These are phyloP conservation scores for Colletotrichum chrysophilum DNA, from an alignment of 2,329 filamentous ascomycete genomes.

Conservation along the genomic window DNA sequence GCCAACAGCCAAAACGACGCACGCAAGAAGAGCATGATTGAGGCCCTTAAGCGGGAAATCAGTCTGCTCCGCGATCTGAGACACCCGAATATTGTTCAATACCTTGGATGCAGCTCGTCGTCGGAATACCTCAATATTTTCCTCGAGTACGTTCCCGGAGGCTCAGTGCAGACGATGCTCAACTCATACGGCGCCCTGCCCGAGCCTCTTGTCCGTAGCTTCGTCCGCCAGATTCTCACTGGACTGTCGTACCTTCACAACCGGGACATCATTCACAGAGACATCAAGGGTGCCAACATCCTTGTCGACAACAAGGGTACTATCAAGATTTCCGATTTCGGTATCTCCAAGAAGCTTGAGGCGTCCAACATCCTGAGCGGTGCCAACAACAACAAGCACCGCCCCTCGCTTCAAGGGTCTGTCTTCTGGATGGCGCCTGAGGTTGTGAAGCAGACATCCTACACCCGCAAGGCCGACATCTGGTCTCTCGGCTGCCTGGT, in stretches of 20 bases:
- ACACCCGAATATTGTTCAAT: slow-evolving; percentile 97
- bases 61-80: slow-evolving; percentile 90
- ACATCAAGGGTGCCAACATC: slow-evolving; percentile 99
- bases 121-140: slow-evolving; percentile 97
- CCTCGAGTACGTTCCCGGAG: slow-evolving; percentile 97
- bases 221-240: slow-evolving; percentile 92
- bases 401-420: slow-evolving; percentile 88
- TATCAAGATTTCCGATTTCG: slow-evolving; percentile 99
- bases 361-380: slow-evolving; percentile 81
- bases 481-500: slow-evolving; percentile 97
- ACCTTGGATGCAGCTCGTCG: slow-evolving; percentile 92
- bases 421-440: slow-evolving; percentile 99
- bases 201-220: slow-evolving; percentile 93
- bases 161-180: slow-evolving; percentile 97
- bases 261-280: slow-evolving; percentile 95
- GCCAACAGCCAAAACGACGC: slow-evolving; percentile 82
- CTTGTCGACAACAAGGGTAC: slow-evolving; percentile 98
- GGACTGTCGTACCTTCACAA: slow-evolving; percentile 93
- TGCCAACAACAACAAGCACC: slow-evolving; percentile 70
- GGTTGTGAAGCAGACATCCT: slow-evolving; percentile 96
- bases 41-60: slow-evolving; percentile 96
- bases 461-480: slow-evolving; percentile 98
- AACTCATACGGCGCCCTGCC: slow-evolving; percentile 96
- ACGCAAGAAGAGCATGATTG: slow-evolving; percentile 97
- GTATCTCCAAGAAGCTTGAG: slow-evolving; percentile 97